Evolutionary conservation across 345 rosid genomes (phyloP), one percentile per base, ranked within the genome.

Genomic region (Salix brachista): DNA sequence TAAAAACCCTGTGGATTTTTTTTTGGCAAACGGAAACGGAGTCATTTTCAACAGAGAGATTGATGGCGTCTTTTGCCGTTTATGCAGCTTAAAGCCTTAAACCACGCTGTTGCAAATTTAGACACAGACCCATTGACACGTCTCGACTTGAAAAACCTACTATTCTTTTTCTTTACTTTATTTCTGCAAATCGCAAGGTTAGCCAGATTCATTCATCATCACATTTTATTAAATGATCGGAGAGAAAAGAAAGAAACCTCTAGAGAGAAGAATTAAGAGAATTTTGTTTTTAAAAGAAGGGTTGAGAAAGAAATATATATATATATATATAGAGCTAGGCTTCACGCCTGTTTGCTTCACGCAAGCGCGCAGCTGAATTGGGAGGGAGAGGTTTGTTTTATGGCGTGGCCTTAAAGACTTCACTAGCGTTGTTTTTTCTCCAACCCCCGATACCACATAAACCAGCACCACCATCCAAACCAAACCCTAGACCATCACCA

Each of bases 321-420:
- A 6, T 19, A 54, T 54, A 5, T 48, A 46, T 46, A 46, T 46
- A 12, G 67, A 83, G 79, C 72, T 74, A 78, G 87, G 80, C 90
- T 86, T 83, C 86, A 91, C 91, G 89, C 94, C 88, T 91, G 97
- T 89, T 94, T 95, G 94, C 97, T 95, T 95, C 97, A 95, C 99
- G 99, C 97, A 95, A 95, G 86, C n/a, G n/a, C n/a, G n/a, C 92
- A 86, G 92, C 97, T 89, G 86, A 89, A 89, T 80, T 83, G 78
- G 76, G 78, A 67, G 84, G 78, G 76, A 78, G 46, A 78, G 85
- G 78, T 86, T 88, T 89, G 92, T 88, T 90, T 87, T 85, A 79
- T 91, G 91, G 99, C 99, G 87, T 93, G 91, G 94, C 99, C 91
- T 93, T 93, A 89, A 95, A 95, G 97, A 67, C 90, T 90, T 84